Evolutionary conservation across 2,329 filamentous ascomycete genomes (phyloP), one percentile per base, ranked within the genome.

Genomic region (Exophiala bonariae): DNA sequence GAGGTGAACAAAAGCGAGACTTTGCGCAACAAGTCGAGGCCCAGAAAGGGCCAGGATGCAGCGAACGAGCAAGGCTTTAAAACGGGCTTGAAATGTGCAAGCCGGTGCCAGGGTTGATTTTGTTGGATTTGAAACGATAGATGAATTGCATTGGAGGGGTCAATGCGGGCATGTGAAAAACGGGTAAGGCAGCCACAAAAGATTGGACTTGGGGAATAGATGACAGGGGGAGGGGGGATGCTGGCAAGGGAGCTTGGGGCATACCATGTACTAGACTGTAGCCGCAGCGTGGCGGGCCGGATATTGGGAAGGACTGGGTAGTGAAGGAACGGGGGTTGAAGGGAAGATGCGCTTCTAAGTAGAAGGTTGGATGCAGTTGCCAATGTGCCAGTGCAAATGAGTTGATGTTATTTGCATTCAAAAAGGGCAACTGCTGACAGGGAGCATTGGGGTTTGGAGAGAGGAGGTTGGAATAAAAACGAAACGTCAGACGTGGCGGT

Each of bases 401-500:
- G 23, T 49, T 45, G 44, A 47, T 39, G 49, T 41, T 52, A 46
- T 49, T 40, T 49, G 20, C 26, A 42, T 42, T 48, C 47, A 38
- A 34, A 50, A 49, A 48, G 7, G 47, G 51, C 41, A 50, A 50
- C 47, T 22, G 31, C 38, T 35, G 39, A 42, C 39, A 20, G 36
- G 34, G 43, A 33, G 23, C 11, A n/a, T n/a, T n/a, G n/a, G n/a
- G n/a, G 28, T 31, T 31, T 9, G 9, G 28, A 31, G 28, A 31
- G 9, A 31, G 28, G 28, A 31, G 9, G 28, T n/a, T n/a, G n/a
- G n/a, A n/a, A n/a, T n/a, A n/a, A 39, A 42, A 35, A 10, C 28
- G 13, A 20, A 10, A 40, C 47, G 50, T 55, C 50, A 59, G 50
- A 56, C 45, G 55, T 58, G 57, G 57, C 55, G 57, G 57, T 59